Conservation (phyloP, 441 rosid species). For the Dalechampia spathulata region DNA sequence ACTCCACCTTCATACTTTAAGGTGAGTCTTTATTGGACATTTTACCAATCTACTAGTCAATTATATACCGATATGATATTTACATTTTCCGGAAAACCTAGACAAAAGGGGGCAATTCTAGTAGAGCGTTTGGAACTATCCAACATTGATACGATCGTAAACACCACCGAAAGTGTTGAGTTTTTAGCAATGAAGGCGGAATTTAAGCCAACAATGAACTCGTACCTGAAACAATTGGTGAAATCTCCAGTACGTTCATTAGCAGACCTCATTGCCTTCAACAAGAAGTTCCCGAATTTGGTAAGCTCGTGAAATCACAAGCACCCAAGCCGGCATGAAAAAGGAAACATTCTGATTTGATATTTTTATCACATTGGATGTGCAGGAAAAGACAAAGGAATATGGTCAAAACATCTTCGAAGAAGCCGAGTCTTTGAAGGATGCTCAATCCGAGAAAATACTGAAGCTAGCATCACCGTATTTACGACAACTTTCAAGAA, state of each 20-base stretch:
- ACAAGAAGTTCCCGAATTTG: constrained; percentile 37
- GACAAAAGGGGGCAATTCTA: constrained; percentile 45
- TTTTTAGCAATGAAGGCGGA: constrained; percentile 36
- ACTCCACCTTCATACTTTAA: constrained; percentile 32
- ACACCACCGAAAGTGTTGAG: constrained; percentile 33
- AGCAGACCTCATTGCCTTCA: constrained; percentile 58
- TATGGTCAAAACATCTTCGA: constrained; percentile 39
- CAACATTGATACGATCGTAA: constrained; percentile 23
- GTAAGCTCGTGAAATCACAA: no score
- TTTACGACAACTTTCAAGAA: constrained; percentile 22
- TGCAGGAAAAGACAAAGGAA: constrained; percentile 44
- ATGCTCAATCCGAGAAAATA: constrained; percentile 17
- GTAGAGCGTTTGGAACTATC: constrained; percentile 38
- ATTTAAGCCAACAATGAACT: constrained; percentile 50
- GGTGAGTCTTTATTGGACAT: constrained; percentile 21
- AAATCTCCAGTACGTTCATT: constrained; percentile 53
- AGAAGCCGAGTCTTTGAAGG: constrained; percentile 33
- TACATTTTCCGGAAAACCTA: constrained; percentile 1
- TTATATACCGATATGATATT: no score
- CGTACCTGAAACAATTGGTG: constrained; percentile 40
- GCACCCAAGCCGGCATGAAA: no score
- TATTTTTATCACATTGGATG: neutral
- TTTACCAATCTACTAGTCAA: neutral
- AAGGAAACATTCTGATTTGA: neutral
- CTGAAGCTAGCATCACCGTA: constrained; percentile 29